Conservation (phyloP, 164 flowering plant species). For the Santalum album region DNA sequence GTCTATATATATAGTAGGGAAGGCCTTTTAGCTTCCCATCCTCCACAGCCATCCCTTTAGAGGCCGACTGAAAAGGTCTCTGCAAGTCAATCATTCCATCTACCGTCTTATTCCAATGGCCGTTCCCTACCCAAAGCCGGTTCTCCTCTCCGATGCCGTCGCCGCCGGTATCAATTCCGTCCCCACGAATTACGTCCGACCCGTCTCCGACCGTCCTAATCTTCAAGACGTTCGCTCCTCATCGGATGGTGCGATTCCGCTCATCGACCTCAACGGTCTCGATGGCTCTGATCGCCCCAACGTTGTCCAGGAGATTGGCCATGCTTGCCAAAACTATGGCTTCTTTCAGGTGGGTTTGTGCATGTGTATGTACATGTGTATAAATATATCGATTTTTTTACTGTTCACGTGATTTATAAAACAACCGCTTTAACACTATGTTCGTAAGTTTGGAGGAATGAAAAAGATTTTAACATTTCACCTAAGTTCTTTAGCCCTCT, state of each 20-base stretch:
- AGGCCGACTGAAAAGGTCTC: too few species aligned
- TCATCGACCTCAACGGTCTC: conserved; percentile 36
- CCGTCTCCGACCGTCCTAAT: conserved; percentile 45
- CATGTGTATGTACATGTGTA: not conserved
- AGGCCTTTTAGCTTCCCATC: too few species aligned
- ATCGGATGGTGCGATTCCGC: conserved; percentile 27
- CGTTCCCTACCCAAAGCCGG: not conserved
- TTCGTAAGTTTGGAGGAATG: too few species aligned
- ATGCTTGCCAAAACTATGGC: conserved; percentile 41
- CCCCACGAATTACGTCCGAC: conserved; percentile 37
- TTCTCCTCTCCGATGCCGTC: conserved; percentile 26
- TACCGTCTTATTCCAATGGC: too few species aligned
- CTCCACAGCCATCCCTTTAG: too few species aligned
- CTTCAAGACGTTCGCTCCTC: conserved; percentile 12
- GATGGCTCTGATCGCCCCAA: conserved; percentile 21
- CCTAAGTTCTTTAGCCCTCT: too few species aligned
- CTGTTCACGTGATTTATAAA: too few species aligned
- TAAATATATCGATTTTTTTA: too few species aligned
- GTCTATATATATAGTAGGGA: too few species aligned
- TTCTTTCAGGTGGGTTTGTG: conserved; percentile 33
- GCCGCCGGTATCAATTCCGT: conserved; percentile 10
- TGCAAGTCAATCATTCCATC: too few species aligned
- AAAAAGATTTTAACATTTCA: too few species aligned
- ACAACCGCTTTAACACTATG: too few species aligned
- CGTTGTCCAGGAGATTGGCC: conserved; percentile 26